phyloP scores from a whole-genome alignment of 306 rosid species.

The Rosa lucieae region DNA sequence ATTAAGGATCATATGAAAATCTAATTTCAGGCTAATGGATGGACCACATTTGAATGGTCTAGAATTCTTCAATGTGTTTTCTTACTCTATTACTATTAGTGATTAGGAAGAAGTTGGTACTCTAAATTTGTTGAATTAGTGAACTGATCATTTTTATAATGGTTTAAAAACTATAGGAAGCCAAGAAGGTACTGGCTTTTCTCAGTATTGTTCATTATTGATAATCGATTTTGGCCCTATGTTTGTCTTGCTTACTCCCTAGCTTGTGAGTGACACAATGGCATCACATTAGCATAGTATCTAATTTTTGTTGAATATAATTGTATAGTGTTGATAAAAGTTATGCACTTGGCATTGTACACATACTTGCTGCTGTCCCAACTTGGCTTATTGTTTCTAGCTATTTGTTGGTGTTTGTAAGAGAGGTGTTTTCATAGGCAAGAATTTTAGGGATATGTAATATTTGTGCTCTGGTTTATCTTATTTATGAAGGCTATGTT shows the following conservation, averaged over 20 bases:
- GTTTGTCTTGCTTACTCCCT: neutral
- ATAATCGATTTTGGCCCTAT: neutral
- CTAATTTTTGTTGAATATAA: too few relatives aligned
- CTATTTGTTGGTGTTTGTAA: neutral
- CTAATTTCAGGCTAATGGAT: neutral
- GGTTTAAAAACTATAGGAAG: neutral
- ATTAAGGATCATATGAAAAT: neutral
- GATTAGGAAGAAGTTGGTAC: neutral
- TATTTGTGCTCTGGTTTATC: too few relatives aligned
- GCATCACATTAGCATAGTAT: neutral
- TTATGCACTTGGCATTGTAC: neutral
- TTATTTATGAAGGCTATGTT: neutral
- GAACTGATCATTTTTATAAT: conserved; percentile 6
- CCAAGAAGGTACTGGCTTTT: conserved; percentile 1
- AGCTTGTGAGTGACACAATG: neutral
- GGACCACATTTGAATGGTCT: conserved; percentile 35
- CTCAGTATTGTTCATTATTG: neutral
- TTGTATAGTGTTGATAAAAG: neutral
- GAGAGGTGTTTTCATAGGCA: neutral
- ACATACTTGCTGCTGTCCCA: neutral
- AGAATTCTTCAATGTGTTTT: neutral
- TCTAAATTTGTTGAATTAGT: neutral
- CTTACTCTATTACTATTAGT: neutral
- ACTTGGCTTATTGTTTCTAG: neutral
- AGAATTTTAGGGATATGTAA: neutral